These are phyloP conservation scores for Vitis hybrid DNA, from an alignment of 177 flowering plant species.

Conservation along the genomic window DNA sequence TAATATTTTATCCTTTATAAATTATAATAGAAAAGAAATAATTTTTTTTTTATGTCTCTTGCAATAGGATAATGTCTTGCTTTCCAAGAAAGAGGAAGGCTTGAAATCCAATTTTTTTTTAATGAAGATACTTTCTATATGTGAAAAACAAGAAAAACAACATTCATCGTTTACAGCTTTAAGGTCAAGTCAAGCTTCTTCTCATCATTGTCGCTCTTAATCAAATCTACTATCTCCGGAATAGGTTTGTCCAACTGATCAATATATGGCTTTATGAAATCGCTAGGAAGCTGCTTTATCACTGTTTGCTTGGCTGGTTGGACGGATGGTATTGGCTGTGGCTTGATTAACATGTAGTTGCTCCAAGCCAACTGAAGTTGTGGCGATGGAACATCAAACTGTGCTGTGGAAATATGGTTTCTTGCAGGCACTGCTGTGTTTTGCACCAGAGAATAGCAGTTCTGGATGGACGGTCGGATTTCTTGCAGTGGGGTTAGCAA, in stretches of 20 bases:
- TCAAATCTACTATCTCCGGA: background rate
- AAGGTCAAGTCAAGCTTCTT: conserved; percentile 10
- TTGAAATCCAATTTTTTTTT: too few relatives aligned
- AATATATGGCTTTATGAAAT: conserved; percentile 9
- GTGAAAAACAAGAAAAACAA: too few relatives aligned
- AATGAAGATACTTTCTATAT: too few relatives aligned
- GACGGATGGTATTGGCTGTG: background rate
- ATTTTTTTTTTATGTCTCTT: too few relatives aligned
- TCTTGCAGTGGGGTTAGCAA: background rate
- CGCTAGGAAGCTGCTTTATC: background rate
- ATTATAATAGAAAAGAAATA: too few relatives aligned
- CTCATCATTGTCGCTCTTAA: background rate
- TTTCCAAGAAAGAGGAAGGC: too few relatives aligned
- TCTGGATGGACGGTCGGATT: background rate
- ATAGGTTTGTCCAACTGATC: conserved; percentile 10
- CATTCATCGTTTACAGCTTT: conserved; percentile 5
- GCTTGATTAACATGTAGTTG: background rate
- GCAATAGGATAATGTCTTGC: too few relatives aligned
- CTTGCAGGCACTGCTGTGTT: background rate
- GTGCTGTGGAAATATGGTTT: background rate
- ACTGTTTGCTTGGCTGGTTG: background rate
- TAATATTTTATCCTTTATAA: too few relatives aligned
- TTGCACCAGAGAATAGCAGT: background rate
- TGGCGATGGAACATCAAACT: background rate
- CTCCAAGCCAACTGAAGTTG: background rate